These are phyloP conservation scores for Talaromyces adpressus DNA, from an alignment of 495 filamentous ascomycete genomes.

Conservation along the genomic window DNA sequence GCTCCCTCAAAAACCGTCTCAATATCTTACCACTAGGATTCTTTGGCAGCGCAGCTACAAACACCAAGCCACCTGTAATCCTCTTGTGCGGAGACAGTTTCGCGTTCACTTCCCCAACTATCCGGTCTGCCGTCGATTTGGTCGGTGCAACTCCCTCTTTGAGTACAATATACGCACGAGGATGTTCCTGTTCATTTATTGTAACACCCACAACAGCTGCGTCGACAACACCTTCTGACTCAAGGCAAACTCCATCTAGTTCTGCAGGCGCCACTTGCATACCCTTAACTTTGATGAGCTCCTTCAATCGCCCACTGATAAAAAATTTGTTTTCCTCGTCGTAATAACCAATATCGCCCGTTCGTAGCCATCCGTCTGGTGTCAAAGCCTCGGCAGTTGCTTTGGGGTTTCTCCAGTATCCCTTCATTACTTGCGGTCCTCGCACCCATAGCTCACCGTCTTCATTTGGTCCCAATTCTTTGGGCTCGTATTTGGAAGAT, in stretches of 20 bases:
- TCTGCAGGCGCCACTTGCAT: slow-evolving; percentile 43
- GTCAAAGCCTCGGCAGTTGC: slow-evolving; percentile 32
- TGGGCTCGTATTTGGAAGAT: background rate
- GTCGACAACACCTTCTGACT: slow-evolving; percentile 32
- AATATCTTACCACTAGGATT: slow-evolving; percentile 38
- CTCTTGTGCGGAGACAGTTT: slow-evolving; percentile 48
- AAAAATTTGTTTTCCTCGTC: slow-evolving; percentile 9
- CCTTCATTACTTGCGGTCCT: slow-evolving; percentile 29
- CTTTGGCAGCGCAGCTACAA: slow-evolving; percentile 54
- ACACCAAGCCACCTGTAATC: slow-evolving; percentile 53
- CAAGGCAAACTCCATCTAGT: slow-evolving; percentile 37
- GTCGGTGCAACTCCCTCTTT: slow-evolving; percentile 38
- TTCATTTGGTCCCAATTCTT: slow-evolving; percentile 13
- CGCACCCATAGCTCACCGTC: slow-evolving; percentile 30
- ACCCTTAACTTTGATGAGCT: slow-evolving; percentile 34
- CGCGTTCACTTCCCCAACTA: slow-evolving; percentile 24
- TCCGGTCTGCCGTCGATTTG: slow-evolving; percentile 13
- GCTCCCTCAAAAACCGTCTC: slow-evolving; percentile 28
- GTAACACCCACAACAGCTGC: slow-evolving; percentile 29
- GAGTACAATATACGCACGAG: slow-evolving; percentile 35
- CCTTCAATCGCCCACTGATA: slow-evolving; percentile 9
- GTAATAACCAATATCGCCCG: slow-evolving; percentile 32
- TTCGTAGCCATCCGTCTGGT: slow-evolving; percentile 35
- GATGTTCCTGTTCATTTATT: slow-evolving; percentile 46
- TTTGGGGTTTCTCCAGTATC: slow-evolving; percentile 35